Evolutionary conservation across 2,329 filamentous ascomycete species (phyloP).

Genomic region (Colletotrichum sp.): DNA sequence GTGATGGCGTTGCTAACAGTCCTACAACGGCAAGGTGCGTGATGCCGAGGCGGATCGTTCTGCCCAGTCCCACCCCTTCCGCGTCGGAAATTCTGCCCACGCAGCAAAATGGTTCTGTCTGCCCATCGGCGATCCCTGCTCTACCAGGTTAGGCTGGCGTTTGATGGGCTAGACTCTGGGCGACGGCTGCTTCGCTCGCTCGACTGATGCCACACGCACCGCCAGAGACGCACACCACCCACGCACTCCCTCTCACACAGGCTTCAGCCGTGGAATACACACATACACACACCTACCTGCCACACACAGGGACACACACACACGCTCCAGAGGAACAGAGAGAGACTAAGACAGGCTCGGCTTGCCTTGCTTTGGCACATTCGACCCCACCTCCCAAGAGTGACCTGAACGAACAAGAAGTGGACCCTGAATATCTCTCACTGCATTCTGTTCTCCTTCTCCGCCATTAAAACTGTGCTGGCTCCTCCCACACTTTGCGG

Average conservation of each 20-base stretch:
- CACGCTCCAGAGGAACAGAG: not conserved
- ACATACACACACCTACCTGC: not conserved
- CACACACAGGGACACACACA: not conserved
- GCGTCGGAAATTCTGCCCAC: constrained; percentile 16
- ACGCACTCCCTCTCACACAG: not conserved
- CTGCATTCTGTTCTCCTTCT: constrained; percentile 5
- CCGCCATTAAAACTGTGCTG: constrained; percentile 19
- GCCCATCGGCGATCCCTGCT: constrained; percentile 10
- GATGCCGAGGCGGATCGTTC: constrained; percentile 12
- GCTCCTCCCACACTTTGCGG: constrained; percentile 10
- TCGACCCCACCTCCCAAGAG: constrained; percentile 16
- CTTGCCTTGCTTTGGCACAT: constrained; percentile 10
- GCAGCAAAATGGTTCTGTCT: constrained; percentile 17
- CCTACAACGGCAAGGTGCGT: not conserved
- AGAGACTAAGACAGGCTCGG: constrained; percentile 10
- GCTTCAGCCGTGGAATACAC: not conserved
- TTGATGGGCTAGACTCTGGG: constrained; percentile 16
- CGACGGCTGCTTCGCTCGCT: not conserved
- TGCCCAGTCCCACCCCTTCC: constrained; percentile 16
- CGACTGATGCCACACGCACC: not conserved
- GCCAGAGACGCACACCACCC: not conserved
- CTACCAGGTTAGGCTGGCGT: constrained; percentile 8
- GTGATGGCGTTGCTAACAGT: not conserved
- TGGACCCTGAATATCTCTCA: constrained; percentile 21
- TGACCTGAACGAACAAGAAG: not conserved